Base-by-base conservation (phyloP, 305 asterid species). In the Stenogyne calaminthoides region DNA sequence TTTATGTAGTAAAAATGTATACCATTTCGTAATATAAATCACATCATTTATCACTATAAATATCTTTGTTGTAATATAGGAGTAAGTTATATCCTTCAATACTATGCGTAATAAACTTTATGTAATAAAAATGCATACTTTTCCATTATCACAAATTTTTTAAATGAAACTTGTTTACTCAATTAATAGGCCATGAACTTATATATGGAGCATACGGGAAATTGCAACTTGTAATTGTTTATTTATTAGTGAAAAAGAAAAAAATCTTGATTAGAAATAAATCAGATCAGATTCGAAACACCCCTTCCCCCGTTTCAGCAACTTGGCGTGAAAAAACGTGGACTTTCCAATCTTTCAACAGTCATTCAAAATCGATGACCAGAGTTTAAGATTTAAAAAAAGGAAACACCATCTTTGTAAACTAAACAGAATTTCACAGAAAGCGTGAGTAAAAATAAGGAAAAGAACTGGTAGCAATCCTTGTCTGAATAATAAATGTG, bases 401-500 rank as follows among this genome's bases (percentile, higher is more conserved):
- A 46, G 56, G 55, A 64, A 37, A 46, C 29, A 15, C 34, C 55
- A 14, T 62, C n/a, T 63, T 25, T 39, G 15, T 34, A 58, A 56
- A 22, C 59, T 18, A 6, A 0, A 52, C 12, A 7, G 2, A 56
- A 4, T 44, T 15, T 7, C 9, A 32, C 18, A 67, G 25, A 22
- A 22, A 42, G 55, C 56, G 7, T 3, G 73, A 16, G 69, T n/a
- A 29, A 40, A 52, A 52, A 39, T 15, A 1, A 25, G 12, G 29
- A 25, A 4, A 10, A 3, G 4, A 15, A 19, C 18, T 5, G 34
- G 2, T 42, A 37, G 27, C 57, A 64, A 11, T 16, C 61, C 62
- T 22, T 36, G 62, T 72, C 52, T 37, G 64, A 46, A 49, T 20
- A 67, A 59, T 74, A 25, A 42, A 51, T 60, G 62, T 75, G 75